A percentile compares a stretch with the other conserved stretches of the same genome.
Conservation (phyloP, 2,329 filamentous ascomycete genomes). For the Aspergillus sp. region DNA sequence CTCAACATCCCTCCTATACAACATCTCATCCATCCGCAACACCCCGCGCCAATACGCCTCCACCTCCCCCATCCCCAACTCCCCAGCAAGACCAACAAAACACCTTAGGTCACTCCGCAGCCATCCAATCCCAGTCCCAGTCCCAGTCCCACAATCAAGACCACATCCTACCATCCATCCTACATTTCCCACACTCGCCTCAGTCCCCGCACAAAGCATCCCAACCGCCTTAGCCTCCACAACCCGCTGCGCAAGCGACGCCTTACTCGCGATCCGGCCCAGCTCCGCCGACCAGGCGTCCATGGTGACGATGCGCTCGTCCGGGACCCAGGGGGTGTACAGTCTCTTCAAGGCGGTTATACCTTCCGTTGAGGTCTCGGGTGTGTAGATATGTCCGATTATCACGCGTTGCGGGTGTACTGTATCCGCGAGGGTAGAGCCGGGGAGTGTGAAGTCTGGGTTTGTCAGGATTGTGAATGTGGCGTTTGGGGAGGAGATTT, state of each 20-base stretch:
- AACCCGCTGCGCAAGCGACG: constrained; percentile 19
- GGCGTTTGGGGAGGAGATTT: constrained; percentile 15
- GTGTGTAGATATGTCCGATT: constrained; percentile 20
- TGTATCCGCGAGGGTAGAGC: constrained; percentile 13
- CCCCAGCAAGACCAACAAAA: constrained; percentile 18
- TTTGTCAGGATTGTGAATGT: constrained; percentile 23
- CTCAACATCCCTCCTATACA: neutral
- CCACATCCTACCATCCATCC: constrained; percentile 8
- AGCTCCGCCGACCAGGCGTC: constrained; percentile 22
- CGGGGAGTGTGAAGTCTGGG: constrained; percentile 20
- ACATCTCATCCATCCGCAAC: constrained; percentile 16
- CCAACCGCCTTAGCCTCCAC: constrained; percentile 12
- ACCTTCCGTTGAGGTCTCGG: constrained; percentile 15
- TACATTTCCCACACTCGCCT: constrained; percentile 17
- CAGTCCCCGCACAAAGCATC: constrained; percentile 14
- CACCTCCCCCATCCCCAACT: constrained; percentile 18
- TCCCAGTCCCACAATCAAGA: neutral
- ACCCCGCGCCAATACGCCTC: constrained; percentile 20
- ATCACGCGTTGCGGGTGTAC: constrained; percentile 18
- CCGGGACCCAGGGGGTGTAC: constrained; percentile 18
- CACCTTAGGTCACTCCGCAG: constrained; percentile 16
- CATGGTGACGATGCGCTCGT: constrained; percentile 23
- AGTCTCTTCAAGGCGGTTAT: constrained; percentile 17
- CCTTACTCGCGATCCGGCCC: constrained; percentile 14
- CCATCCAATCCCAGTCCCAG: constrained; percentile 1